phyloP scores from a whole-genome alignment of 2,329 filamentous ascomycete genomes.

The Cladosporium phlei region DNA sequence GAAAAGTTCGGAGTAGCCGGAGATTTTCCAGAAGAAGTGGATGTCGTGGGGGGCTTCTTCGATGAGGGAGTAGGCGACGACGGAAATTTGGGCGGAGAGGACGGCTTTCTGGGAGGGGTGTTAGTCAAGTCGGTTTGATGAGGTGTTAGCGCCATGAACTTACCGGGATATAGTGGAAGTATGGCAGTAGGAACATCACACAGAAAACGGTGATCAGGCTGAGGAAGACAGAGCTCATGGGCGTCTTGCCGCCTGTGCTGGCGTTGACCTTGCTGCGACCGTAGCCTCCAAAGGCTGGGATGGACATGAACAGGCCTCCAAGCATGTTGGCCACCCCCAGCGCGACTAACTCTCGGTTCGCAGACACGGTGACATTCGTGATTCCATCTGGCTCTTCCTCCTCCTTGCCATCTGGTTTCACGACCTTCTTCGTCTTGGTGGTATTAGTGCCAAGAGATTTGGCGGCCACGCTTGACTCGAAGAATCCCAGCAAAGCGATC shows the following conservation, averaged over 20 bases:
- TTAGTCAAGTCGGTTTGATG: neutral
- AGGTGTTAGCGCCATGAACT: conserved; percentile 35
- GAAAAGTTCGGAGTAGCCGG: conserved; percentile 76
- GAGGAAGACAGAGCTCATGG: conserved; percentile 87
- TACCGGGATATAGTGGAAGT: conserved; percentile 93
- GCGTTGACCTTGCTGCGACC: conserved; percentile 93
- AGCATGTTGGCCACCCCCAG: conserved; percentile 87
- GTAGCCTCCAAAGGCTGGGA: conserved; percentile 94
- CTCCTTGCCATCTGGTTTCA: conserved; percentile 27
- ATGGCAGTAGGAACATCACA: conserved; percentile 77
- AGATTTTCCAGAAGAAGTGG: conserved; percentile 78
- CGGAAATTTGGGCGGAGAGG: conserved; percentile 86
- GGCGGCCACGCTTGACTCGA: conserved; percentile 92
- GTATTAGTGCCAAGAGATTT: conserved; percentile 71
- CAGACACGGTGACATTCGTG: conserved; percentile 74
- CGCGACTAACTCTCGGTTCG: conserved; percentile 90
- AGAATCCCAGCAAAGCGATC: conserved; percentile 94
- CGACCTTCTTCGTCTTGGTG: conserved; percentile 39
- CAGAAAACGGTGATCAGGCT: conserved; percentile 76
- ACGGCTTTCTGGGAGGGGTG: conserved; percentile 68
- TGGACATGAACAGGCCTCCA: conserved; percentile 83
- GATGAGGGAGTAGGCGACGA: conserved; percentile 89
- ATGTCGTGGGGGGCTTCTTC: conserved; percentile 95
- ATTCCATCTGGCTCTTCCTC: conserved; percentile 49
- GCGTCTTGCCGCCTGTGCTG: conserved; percentile 83